Evolutionary conservation across 805 yeast species (phyloP).

Genomic region (Isabelozyma heimii): DNA sequence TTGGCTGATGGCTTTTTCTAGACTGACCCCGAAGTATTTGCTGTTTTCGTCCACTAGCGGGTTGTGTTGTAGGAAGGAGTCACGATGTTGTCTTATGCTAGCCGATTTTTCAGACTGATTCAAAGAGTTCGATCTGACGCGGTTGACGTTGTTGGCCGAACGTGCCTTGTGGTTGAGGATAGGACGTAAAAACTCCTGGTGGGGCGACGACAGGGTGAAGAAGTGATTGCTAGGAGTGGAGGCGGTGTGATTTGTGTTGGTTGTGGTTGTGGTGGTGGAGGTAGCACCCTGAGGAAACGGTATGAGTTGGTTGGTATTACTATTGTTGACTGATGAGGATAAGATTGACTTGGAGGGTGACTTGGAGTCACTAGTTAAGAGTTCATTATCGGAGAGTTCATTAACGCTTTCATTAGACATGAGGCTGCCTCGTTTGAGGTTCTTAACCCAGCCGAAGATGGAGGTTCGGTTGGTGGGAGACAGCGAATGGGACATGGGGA

Average conservation of each 20-base stretch:
- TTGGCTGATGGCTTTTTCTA: constrained; percentile 63
- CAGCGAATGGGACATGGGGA: constrained; percentile 33
- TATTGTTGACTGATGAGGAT: constrained; percentile 2
- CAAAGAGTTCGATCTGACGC: constrained; percentile 37
- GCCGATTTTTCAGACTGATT: constrained; percentile 25
- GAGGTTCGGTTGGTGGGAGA: constrained; percentile 38
- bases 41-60: constrained; percentile 44
- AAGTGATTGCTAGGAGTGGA: not conserved
- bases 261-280: not conserved
- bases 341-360: constrained; percentile 7
- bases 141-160: constrained; percentile 45
- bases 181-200: constrained; percentile 40
- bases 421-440: constrained; percentile 34
- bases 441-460: constrained; percentile 46
- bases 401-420: constrained; percentile 38
- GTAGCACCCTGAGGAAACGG: not conserved
- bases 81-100: constrained; percentile 46
- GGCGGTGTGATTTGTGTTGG: not conserved
- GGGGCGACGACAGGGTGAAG: constrained; percentile 7
- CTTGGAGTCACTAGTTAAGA: constrained; percentile 2
- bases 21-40: constrained; percentile 76
- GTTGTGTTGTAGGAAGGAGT: constrained; percentile 46
- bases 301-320: not conserved
- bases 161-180: constrained; percentile 49
- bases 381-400: constrained; percentile 22